A percentile compares a stretch with the other conserved stretches of the same genome.
Conservation (phyloP, 345 rosid species). For the Kernera saxatilis region DNA sequence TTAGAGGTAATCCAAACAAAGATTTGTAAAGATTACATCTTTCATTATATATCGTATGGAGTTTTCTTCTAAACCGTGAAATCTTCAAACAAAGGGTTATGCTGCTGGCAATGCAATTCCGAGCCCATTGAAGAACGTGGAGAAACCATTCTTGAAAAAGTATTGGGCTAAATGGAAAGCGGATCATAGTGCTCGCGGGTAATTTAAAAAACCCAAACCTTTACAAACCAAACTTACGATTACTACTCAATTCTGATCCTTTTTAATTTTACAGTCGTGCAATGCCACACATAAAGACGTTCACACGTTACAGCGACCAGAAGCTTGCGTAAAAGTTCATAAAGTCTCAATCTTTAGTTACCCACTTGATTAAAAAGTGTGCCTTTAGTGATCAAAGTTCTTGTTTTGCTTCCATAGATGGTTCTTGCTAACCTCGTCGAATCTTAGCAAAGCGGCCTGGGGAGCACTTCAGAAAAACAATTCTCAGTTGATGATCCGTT, state of each 20-base stretch:
- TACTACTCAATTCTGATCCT: slow-evolving; percentile 9
- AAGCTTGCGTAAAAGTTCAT: slow-evolving; percentile 68
- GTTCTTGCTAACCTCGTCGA: slow-evolving; percentile 85
- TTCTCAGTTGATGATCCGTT: slow-evolving; percentile 92
- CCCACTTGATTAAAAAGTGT: neutral
- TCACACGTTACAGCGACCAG: slow-evolving; percentile 70
- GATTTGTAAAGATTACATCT: neutral
- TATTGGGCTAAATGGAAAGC: slow-evolving; percentile 97
- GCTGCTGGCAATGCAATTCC: slow-evolving; percentile 90
- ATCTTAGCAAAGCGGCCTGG: slow-evolving; percentile 99
- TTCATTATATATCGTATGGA: neutral
- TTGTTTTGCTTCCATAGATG: slow-evolving; percentile 44
- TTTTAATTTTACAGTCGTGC: slow-evolving; percentile 52
- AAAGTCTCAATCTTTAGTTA: neutral
- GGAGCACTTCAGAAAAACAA: slow-evolving; percentile 91
- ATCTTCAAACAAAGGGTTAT: slow-evolving; percentile 58
- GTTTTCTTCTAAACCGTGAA: slow-evolving; percentile 19
- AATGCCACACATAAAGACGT: slow-evolving; percentile 98
- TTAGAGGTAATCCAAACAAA: slow-evolving; percentile 58
- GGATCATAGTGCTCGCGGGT: slow-evolving; percentile 76
- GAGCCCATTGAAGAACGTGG: slow-evolving; percentile 85
- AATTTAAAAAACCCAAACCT: neutral
- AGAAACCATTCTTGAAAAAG: slow-evolving; percentile 68
- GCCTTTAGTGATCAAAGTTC: neutral
- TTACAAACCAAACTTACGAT: neutral